phyloP scores from a whole-genome alignment of 148 eudicot species.

The Vaccinium myrtillus region DNA sequence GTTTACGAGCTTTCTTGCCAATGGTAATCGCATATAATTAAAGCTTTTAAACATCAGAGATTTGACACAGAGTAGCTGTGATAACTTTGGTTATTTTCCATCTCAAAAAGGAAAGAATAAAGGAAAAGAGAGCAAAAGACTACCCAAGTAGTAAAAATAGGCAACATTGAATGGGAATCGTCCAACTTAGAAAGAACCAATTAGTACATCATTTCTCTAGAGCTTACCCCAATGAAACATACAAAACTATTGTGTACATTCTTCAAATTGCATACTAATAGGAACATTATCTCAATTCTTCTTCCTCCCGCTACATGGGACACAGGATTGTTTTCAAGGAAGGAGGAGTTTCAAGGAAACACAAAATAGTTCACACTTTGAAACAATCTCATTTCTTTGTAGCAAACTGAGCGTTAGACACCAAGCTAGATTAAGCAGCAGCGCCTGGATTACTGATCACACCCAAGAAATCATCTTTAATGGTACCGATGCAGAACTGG shows the following conservation, averaged over 20 bases:
- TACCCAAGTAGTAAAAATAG: neutral
- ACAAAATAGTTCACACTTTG: neutral
- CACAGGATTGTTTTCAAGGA: neutral
- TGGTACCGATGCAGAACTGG: conserved; percentile 96
- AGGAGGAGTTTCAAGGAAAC: neutral
- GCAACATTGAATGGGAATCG: neutral
- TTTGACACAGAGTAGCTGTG: neutral
- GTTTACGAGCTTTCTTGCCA: neutral
- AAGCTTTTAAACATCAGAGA: neutral
- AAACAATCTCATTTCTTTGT: neutral
- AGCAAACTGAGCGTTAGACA: neutral
- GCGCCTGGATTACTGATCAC: conserved; percentile 75
- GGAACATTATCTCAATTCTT: neutral
- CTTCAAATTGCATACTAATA: neutral
- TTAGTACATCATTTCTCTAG: neutral
- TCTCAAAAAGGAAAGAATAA: neutral
- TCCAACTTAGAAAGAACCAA: neutral
- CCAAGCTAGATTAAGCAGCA: conserved; percentile 24
- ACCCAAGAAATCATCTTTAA: conserved; percentile 86
- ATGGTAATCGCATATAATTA: neutral
- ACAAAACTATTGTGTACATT: neutral
- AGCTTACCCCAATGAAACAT: neutral
- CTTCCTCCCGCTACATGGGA: neutral
- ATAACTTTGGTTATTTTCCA: neutral
- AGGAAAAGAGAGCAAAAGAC: neutral